Evolutionary conservation across 345 rosid species (phyloP), one percentile per base, ranked within the genome.

Genomic region (Populus davidiana): DNA sequence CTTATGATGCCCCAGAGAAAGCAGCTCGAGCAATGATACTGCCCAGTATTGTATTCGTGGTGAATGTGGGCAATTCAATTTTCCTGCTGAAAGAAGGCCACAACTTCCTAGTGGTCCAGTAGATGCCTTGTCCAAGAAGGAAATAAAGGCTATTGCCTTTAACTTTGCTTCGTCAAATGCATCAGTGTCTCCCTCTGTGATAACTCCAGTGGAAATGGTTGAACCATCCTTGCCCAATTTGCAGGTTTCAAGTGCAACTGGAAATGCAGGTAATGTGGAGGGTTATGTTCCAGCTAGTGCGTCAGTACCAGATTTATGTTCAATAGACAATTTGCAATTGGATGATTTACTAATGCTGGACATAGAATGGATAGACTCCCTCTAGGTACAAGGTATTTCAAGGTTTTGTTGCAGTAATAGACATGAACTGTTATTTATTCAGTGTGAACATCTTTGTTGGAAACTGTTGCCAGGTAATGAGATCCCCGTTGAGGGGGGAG

Each of bases 21-120:
- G 89, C 90, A 74, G 90, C 90, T 61, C 77, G 87, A 77, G 90
- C 87, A 38, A 84, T 81, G 89, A 86, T 76, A 86, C 87, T 76
- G 89, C 85, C 62, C 75, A 73, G 70, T 86, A 82, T 71, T 84
- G 89, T 78, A 69, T 86, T 43, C 86, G 66, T 56, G 89, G 89
- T 38, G 81, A 81, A 25, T 49, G 54, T 18, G 89, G 82, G 49
- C 73, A 66, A 73, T 84, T 82, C 75, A 88, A 88, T 75, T 86
- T 88, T 31, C 87, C 87, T 2, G 71, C 61, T 59, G 80, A 81
- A 27, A 81, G 75, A 72, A 84, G 79, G 82, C 85, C 88, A 18
- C 75, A 69, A 71, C 81, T 86, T 23, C 87, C 79, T 6, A 77
- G 76, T 79, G 82, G 88, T 59, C 78, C 71, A 61, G 67, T 80